Conservation (phyloP, 345 rosid species). For the Hirschfeldia incana region DNA sequence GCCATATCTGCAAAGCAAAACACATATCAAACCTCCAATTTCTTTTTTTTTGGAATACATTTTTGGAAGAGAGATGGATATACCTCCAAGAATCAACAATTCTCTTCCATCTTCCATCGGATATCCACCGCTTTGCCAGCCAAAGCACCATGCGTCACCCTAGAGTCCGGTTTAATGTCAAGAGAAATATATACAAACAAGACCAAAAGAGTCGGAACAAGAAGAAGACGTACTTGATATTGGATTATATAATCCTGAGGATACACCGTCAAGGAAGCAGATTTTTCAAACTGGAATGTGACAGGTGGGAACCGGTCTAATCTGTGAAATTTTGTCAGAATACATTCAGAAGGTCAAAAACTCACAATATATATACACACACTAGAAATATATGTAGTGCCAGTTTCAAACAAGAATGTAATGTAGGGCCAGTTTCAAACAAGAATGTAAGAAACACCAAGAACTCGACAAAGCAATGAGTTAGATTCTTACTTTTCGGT, state of each 20-base stretch:
- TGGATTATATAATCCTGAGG: constrained; percentile 77
- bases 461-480: neutral
- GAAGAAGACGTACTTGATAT: constrained; percentile 46
- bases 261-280: constrained; percentile 54
- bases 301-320: constrained; percentile 74
- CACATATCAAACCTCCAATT: neutral
- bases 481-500: constrained; percentile 52
- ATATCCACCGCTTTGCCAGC: constrained; percentile 71
- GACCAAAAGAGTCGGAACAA: neutral
- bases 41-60: neutral
- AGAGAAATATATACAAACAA: neutral
- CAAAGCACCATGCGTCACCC: constrained; percentile 76
- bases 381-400: too few relatives aligned
- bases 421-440: neutral
- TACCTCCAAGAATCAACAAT: constrained; percentile 85
- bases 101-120: constrained; percentile 55
- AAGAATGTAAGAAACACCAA: neutral
- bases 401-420: neutral
- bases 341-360: neutral
- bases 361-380: neutral
- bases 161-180: constrained; percentile 31
- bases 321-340: constrained; percentile 46
- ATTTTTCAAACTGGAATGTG: constrained; percentile 61
- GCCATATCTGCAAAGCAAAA: constrained; percentile 65
- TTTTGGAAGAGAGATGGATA: neutral